Conservation (phyloP, 495 filamentous ascomycete species). For the Tuber magnatum region DNA sequence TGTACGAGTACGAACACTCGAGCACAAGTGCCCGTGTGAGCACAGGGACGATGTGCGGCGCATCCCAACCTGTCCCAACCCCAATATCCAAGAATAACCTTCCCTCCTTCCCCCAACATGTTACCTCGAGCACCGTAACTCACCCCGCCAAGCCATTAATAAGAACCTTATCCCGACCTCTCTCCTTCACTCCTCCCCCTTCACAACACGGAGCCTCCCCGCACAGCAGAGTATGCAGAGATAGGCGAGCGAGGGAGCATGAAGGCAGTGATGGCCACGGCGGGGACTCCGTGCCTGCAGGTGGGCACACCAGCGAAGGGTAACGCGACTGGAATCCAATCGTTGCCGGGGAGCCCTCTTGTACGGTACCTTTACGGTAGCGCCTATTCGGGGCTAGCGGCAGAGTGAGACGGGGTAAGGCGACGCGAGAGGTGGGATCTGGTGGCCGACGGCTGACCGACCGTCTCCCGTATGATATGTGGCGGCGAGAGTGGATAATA, state of each 20-base stretch:
- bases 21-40: not conserved
- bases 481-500: not conserved
- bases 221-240: not conserved
- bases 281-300: not conserved
- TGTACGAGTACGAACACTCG: too few species aligned
- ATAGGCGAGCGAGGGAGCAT: not conserved
- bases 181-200: not conserved
- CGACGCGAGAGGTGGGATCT: not conserved
- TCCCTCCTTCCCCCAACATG: not conserved
- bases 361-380: not conserved
- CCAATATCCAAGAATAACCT: not conserved
- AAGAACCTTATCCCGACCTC: not conserved
- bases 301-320: not conserved
- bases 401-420: not conserved
- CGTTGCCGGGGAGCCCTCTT: not conserved
- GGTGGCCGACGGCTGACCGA: not conserved
- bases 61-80: not conserved
- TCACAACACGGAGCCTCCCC: not conserved
- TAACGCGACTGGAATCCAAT: not conserved
- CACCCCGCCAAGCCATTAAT: not conserved
- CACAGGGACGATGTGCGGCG: not conserved
- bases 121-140: not conserved
- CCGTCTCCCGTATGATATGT: not conserved
- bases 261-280: not conserved
- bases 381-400: not conserved